Percentiles rank a stretch among this genome's conserved stretches.
phyloP scores from a whole-genome alignment of 805 yeast species.

The Candida silvicultrix region DNA sequence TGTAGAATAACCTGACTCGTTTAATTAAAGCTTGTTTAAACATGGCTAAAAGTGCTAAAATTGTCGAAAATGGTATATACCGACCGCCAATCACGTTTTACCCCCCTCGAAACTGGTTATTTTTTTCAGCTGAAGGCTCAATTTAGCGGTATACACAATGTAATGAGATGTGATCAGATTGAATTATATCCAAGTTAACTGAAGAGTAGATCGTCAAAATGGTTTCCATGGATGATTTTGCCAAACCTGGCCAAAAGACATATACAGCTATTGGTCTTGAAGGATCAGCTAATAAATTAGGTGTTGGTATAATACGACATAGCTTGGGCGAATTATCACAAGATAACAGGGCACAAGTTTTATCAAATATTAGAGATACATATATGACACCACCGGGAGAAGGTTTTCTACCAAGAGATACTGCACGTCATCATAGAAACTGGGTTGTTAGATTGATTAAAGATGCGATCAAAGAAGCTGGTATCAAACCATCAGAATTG shows the following conservation, averaged over 20 bases:
- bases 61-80: too few species aligned
- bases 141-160: too few species aligned
- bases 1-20: too few species aligned
- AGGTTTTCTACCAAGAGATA: conserved; percentile 93
- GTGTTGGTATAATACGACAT: conserved; percentile 88
- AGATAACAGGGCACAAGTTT: conserved; percentile 61
- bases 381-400: conserved; percentile 97
- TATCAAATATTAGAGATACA: conserved; percentile 92
- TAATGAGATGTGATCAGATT: too few species aligned
- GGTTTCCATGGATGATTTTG: conserved; percentile 41
- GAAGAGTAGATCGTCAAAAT: too few species aligned
- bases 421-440: conserved; percentile 93
- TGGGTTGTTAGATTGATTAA: conserved; percentile 84
- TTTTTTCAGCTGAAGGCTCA: too few species aligned
- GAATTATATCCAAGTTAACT: too few species aligned
- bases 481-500: conserved; percentile 40
- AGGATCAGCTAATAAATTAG: conserved; percentile 95
- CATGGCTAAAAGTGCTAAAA: too few species aligned
- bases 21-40: too few species aligned
- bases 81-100: neutral
- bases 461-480: conserved; percentile 58
- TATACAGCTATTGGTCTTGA: conserved; percentile 86
- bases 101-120: neutral
- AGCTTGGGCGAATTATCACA: conserved; percentile 49
- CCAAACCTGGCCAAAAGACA: conserved; percentile 35